Evolutionary conservation across 2,329 filamentous ascomycete genomes (phyloP).

Genomic region (Colletotrichum sp.): DNA sequence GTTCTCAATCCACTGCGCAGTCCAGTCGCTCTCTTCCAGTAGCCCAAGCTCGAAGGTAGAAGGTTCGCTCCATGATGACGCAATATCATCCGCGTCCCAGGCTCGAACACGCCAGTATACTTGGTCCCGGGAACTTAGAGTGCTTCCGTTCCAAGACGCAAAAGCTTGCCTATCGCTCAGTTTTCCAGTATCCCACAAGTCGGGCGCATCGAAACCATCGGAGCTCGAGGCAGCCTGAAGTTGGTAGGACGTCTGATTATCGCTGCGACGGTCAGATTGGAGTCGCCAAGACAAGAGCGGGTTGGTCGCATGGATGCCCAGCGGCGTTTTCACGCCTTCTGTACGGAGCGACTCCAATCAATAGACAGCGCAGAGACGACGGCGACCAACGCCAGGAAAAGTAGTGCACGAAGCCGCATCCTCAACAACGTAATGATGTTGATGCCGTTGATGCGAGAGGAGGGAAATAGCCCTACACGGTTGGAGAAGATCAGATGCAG

Average conservation of each 20-base stretch:
- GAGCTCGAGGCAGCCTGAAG: background rate
- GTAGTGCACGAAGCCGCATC: background rate
- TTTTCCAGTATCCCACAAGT: constrained; percentile 7
- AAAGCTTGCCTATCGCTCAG: background rate
- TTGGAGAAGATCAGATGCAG: background rate
- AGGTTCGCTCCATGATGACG: constrained; percentile 1
- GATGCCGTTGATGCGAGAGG: background rate
- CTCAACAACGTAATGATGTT: background rate
- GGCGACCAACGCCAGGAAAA: background rate
- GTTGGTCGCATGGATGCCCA: background rate
- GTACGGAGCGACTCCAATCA: background rate
- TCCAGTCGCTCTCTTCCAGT: constrained; percentile 1
- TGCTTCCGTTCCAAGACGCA: background rate
- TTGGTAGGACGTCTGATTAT: background rate
- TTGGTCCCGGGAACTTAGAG: background rate
- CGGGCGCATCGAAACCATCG: background rate
- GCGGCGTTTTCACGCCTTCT: background rate
- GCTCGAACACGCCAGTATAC: constrained; percentile 16
- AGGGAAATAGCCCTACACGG: background rate
- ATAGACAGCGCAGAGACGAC: background rate
- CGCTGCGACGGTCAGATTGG: background rate
- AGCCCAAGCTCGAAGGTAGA: constrained; percentile 3
- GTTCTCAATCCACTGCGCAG: constrained; percentile 15
- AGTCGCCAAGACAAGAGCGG: background rate
- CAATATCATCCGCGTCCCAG: background rate